phyloP scores from a whole-genome alignment of 108 stramenopile species.

The Nannochloropsis oceanica region DNA sequence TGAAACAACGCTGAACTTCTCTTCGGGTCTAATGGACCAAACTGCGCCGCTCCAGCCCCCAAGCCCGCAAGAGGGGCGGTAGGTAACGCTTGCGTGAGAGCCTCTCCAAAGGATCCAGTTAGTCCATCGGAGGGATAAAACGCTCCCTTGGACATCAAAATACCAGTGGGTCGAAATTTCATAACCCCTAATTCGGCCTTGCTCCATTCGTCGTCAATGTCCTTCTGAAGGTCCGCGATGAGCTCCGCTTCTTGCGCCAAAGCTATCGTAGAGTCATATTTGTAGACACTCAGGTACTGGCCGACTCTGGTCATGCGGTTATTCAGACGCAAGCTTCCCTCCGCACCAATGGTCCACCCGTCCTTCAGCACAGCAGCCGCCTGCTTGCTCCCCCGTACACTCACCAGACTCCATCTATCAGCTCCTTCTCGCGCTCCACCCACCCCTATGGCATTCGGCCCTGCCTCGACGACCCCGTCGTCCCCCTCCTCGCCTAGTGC shows the following conservation, averaged over 20 bases:
- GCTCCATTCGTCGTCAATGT: neutral
- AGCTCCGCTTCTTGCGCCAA: neutral
- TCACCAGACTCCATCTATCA: neutral
- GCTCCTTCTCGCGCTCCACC: neutral
- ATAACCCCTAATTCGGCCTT: neutral
- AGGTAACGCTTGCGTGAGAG: neutral
- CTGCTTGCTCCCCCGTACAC: neutral
- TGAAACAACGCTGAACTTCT: neutral
- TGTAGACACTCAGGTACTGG: neutral
- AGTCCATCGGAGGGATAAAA: neutral
- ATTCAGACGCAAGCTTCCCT: neutral
- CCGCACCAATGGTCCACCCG: neutral
- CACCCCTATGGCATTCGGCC: neutral
- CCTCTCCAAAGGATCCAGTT: neutral
- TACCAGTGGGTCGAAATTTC: neutral
- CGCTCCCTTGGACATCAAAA: neutral
- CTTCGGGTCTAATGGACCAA: neutral
- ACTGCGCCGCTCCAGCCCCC: neutral
- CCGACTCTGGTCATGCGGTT: neutral
- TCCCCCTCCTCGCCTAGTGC: neutral
- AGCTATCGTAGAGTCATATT: neutral
- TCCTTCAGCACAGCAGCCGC: neutral
- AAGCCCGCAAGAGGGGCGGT: neutral
- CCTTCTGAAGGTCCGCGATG: neutral
- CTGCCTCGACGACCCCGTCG: neutral